Evolutionary conservation across 768 basidiomycete genomes (phyloP).

Genomic region (Fomitopsis serialis): DNA sequence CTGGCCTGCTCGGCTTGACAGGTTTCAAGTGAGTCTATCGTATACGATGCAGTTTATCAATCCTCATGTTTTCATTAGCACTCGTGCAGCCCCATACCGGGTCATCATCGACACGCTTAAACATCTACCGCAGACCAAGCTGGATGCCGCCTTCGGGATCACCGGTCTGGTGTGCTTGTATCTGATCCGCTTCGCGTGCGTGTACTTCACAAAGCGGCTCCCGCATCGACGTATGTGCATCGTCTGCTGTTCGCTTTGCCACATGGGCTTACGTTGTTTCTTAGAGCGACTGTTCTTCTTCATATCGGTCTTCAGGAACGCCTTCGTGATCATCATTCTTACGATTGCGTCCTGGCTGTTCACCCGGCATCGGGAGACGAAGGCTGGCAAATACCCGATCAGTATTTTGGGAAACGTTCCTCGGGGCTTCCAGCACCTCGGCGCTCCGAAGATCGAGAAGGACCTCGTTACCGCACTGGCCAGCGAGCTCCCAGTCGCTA

Average conservation of each 20-base stretch:
- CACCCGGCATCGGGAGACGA: constrained; percentile 53
- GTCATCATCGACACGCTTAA: constrained; percentile 95
- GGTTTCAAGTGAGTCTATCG: constrained; percentile 64
- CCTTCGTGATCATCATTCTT: constrained; percentile 83
- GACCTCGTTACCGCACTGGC: constrained; percentile 63
- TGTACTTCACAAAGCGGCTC: constrained; percentile 45
- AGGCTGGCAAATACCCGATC: constrained; percentile 72
- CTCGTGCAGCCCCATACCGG: constrained; percentile 75
- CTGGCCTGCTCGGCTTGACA: constrained; percentile 82
- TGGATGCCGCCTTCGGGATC: constrained; percentile 91
- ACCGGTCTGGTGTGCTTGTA: constrained; percentile 70
- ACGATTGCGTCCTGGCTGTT: constrained; percentile 88
- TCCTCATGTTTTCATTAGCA: constrained; percentile 38
- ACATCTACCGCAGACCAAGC: constrained; percentile 59
- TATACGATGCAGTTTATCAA: background rate
- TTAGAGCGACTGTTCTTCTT: constrained; percentile 73
- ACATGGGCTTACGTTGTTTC: background rate
- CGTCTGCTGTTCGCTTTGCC: background rate
- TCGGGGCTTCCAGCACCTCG: constrained; percentile 67
- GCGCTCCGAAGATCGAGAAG: constrained; percentile 38
- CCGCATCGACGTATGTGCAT: constrained; percentile 51
- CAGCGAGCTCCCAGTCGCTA: constrained; percentile 74
- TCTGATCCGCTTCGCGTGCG: constrained; percentile 54
- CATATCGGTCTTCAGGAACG: constrained; percentile 69
- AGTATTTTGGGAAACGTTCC: constrained; percentile 82